phyloP scores from a whole-genome alignment of 192 early-diverging fungal species.

The Backusella westeae region DNA sequence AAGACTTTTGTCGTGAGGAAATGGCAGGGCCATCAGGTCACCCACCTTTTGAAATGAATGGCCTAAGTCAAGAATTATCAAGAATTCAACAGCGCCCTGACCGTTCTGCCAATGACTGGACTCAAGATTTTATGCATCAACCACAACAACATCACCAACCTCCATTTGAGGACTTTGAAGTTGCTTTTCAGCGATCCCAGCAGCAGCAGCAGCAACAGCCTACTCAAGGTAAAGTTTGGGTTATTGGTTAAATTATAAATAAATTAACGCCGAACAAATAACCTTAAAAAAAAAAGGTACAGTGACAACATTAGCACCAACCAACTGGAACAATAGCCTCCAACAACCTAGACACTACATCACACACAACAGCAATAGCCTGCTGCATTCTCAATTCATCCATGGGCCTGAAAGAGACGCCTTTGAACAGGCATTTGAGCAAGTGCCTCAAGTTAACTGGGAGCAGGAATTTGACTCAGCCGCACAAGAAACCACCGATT shows the following conservation, averaged over 20 bases:
- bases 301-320: not conserved
- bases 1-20: constrained; percentile 53
- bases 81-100: constrained; percentile 26
- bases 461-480: constrained; percentile 56
- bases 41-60: constrained; percentile 64
- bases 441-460: constrained; percentile 44
- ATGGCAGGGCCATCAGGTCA: constrained; percentile 22
- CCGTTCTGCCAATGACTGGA: constrained; percentile 55
- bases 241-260: not conserved
- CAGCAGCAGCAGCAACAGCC: not conserved
- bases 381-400: constrained; percentile 6
- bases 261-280: not conserved
- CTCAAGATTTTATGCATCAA: constrained; percentile 64
- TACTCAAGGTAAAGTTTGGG: not conserved
- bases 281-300: not conserved
- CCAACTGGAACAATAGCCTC: not conserved
- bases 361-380: constrained; percentile 18
- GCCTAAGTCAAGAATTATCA: constrained; percentile 67
- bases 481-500: constrained; percentile 34
- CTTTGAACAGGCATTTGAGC: constrained; percentile 71
- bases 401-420: constrained; percentile 53
- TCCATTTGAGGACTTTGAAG: constrained; percentile 52
- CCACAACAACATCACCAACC: not conserved
- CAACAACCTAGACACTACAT: constrained; percentile 32
- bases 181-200: constrained; percentile 27